phyloP scores from a whole-genome alignment of 2,329 filamentous ascomycete species.

The Didymella pomorum region DNA sequence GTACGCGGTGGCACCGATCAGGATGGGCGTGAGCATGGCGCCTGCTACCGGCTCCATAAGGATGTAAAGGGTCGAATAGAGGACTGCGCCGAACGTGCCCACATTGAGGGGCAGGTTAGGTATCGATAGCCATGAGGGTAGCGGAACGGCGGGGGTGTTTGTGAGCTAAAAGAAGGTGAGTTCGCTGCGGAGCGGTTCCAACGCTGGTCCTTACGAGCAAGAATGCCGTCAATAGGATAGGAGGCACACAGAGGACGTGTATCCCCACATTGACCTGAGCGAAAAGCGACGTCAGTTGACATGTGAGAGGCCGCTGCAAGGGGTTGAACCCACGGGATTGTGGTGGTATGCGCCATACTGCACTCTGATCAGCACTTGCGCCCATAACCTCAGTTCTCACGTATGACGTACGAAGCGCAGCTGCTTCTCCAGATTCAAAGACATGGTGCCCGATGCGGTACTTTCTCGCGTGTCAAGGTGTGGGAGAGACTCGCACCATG shows the following conservation, averaged over 20 bases:
- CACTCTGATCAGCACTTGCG: conserved; percentile 23
- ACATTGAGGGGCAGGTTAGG: conserved; percentile 67
- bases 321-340: conserved; percentile 63
- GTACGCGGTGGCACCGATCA: conserved; percentile 76
- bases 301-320: conserved; percentile 20
- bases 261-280: conserved; percentile 75
- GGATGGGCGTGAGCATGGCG: conserved; percentile 74
- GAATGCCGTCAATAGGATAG: conserved; percentile 75
- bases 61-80: conserved; percentile 83
- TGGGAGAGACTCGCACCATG: conserved; percentile 38
- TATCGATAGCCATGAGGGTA: conserved; percentile 63
- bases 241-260: conserved; percentile 80
- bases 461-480: conserved; percentile 38
- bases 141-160: conserved; percentile 62
- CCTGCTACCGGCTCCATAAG: conserved; percentile 95
- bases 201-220: conserved; percentile 66
- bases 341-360: conserved; percentile 88
- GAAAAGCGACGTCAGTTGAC: conserved; percentile 35
- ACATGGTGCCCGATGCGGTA: conserved; percentile 53
- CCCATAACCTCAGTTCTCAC: not conserved
- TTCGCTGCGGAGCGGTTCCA: not conserved
- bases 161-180: conserved; percentile 56
- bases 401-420: conserved; percentile 74
- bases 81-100: conserved; percentile 63
- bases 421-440: conserved; percentile 81